Base-by-base conservation (phyloP, 176 grass and related monocot species). In the Oryza rufipogon region DNA sequence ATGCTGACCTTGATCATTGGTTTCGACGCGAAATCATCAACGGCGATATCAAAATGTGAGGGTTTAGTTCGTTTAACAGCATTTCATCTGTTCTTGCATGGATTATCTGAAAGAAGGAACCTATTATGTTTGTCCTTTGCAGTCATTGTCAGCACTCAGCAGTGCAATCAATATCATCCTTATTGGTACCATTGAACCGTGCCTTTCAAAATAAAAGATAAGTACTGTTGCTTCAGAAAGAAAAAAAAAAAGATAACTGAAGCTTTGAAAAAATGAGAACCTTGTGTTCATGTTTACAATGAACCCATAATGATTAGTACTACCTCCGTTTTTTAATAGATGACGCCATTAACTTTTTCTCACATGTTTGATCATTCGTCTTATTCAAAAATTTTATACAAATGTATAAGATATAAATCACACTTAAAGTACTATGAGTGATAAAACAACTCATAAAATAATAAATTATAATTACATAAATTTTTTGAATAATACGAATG, bases 31-130 rank as follows among this genome's bases (percentile, higher is more conserved):
- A 94, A 94, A 56, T 94, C 92, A 4, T 77, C 92, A 0, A 77
- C 87, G 0, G 87, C 92, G 0, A 74, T 94, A 39, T 94, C 89
- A 12, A 94, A 94, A 81, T 92, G 89, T 94, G 84, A 84, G 61
- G 12, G 1, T 52, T 38, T 48, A 13, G 1, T 41, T 52, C 69
- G 12, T 19, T 70, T 30, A 9, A 12, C 64, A n/a, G 2, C 30
- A 34, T 63, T 17, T 26, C 58, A 23, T 63, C 26, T 44, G 28
- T 47, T 47, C n/a, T 47, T 72, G 5, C 11, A 42, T 70, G 36
- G 9, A 20, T 42, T 9, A 42, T 42, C 38, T 20, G 8, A n/a
- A 44, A 44, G 41, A 5, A 45, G 22, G 6, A 44, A 5, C 13
- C 22, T n/a, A 23, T 15, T n/a, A 23, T 15, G 5, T 26, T 47